Percentiles rank a stretch among this genome's conserved stretches.
phyloP scores from a whole-genome alignment of 495 filamentous ascomycete species.

The Glonium stellatum region DNA sequence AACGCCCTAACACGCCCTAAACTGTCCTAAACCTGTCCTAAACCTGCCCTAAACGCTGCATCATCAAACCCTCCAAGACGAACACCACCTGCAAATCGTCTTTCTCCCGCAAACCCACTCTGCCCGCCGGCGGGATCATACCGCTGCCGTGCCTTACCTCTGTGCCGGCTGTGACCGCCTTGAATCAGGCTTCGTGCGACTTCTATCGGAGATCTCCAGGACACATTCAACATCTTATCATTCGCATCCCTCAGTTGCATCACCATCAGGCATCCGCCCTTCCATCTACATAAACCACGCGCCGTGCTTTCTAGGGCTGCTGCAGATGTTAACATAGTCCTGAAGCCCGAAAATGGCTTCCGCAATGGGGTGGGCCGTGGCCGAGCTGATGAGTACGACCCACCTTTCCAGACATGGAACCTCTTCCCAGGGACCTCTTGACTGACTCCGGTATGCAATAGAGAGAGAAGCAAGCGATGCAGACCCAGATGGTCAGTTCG shows the following conservation, averaged over 20 bases:
- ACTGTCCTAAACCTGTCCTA: not conserved
- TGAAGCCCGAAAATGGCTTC: conserved; percentile 37
- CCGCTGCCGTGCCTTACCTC: not conserved
- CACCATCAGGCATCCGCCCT: not conserved
- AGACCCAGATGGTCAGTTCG: conserved; percentile 33
- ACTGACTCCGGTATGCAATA: conserved; percentile 9
- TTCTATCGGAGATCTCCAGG: not conserved
- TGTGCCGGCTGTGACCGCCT: not conserved
- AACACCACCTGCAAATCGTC: not conserved
- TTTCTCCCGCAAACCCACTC: not conserved
- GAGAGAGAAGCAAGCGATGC: conserved; percentile 35
- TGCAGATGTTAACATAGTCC: conserved; percentile 19
- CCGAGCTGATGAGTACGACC: conserved; percentile 38
- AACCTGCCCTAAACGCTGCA: not conserved
- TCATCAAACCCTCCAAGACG: not conserved
- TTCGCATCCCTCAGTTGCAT: not conserved
- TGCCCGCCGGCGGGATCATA: not conserved
- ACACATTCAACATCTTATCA: not conserved
- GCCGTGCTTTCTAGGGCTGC: not conserved
- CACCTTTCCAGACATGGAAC: not conserved
- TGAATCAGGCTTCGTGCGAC: not conserved
- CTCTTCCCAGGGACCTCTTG: not conserved
- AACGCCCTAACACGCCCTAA: no score
- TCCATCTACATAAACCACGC: not conserved
- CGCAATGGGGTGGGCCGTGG: conserved; percentile 31